These are phyloP conservation scores for Daldinia loculata DNA, from an alignment of 495 filamentous ascomycete species.

Conservation along the genomic window DNA sequence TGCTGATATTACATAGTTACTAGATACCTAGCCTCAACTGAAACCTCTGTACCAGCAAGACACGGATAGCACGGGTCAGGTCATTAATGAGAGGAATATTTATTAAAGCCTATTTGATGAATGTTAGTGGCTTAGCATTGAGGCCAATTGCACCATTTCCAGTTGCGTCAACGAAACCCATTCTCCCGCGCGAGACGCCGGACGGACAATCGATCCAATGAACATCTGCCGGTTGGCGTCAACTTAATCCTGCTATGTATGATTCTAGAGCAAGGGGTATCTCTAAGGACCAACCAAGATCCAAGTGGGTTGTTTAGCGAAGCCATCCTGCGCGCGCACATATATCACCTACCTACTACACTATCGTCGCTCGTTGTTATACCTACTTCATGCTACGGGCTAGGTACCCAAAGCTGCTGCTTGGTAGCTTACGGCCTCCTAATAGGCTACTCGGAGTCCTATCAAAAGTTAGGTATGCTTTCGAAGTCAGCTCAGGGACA, in stretches of 20 bases:
- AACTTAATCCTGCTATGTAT: conserved; percentile 26
- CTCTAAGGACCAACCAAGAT: conserved; percentile 8
- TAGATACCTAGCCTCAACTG: not conserved
- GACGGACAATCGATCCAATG: conserved; percentile 41
- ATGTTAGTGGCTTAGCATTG: conserved; percentile 33
- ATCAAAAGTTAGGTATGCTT: conserved; percentile 36
- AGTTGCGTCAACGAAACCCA: conserved; percentile 35
- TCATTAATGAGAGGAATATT: conserved; percentile 3
- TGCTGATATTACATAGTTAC: not conserved
- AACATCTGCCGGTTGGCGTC: conserved; percentile 43
- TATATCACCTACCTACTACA: not conserved
- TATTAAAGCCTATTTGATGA: conserved; percentile 10
- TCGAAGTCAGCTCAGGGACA: not conserved
- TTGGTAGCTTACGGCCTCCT: not conserved
- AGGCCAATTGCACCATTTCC: conserved; percentile 40
- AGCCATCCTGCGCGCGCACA: not conserved
- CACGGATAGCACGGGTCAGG: conserved; percentile 12
- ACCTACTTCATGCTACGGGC: not conserved
- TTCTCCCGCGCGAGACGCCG: conserved; percentile 44
- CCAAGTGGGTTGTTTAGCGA: conserved; percentile 10
- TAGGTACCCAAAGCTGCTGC: not conserved
- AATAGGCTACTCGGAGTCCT: not conserved
- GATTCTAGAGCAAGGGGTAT: conserved; percentile 22
- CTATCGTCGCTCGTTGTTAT: not conserved
- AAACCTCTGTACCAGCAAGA: conserved; percentile 18